Evolutionary conservation across 2,329 filamentous ascomycete genomes (phyloP), one percentile per base, ranked within the genome.

Genomic region (Penicillium sp.): DNA sequence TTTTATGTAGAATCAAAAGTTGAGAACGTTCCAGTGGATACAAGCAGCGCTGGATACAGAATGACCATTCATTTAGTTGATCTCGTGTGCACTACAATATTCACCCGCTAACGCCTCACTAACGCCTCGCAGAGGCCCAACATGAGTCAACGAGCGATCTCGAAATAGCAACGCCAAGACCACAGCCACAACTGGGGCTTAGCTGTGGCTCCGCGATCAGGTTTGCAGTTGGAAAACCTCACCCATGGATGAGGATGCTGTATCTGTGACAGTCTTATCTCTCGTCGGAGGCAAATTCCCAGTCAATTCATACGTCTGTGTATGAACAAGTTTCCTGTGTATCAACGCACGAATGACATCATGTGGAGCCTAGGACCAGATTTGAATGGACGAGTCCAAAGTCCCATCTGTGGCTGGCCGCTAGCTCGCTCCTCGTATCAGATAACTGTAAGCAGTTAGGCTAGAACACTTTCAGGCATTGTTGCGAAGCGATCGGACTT

Each of bases 271-370:
- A 22, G 39, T 3, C 6, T 4, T 41, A 22, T 13, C 19, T 41
- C n/a, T 22, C 2, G 39, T 21, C 39, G 11, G 10, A 21, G 19
- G 19, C 39, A 22, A 41, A 22, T 14, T 22, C 8, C 10, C 7
- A 39, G 4, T n/a, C n/a, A 39, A 10, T 10, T 3, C 35, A 10
- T 39, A 3, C 3, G 13, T 41, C 19, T 22, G 39, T 41, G n/a
- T 3, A 11, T 41, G 8, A 11, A 19, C 33, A 48, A 48, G 29
- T 48, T 37, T 29, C 37, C 10, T n/a, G 48, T 27, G 14, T 4
- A 11, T 7, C 44, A 48, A 29, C 39, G 50, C 26, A 45, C n/a
- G 14, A 39, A 57, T 57, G 49, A 57, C 55, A 53, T 57, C 55
- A 57, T 57, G 50, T 57, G 50, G 50, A 47, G 29, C 37, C 3